Conservation (phyloP, 2,329 filamentous ascomycete species). For the Tolypocladium endophyticum region DNA sequence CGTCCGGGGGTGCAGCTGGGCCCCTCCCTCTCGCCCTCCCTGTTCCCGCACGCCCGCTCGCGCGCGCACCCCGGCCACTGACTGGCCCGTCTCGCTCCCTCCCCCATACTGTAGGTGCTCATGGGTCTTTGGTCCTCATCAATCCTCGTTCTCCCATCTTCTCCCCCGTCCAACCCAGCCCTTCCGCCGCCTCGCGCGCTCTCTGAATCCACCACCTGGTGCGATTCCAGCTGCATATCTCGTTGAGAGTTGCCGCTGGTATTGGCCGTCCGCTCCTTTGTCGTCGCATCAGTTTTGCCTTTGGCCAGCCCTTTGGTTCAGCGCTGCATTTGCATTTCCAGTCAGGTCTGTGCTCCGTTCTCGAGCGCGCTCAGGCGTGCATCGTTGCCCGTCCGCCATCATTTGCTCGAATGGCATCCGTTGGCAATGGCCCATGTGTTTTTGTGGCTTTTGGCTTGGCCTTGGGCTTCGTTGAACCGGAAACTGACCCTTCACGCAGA, state of each 20-base stretch:
- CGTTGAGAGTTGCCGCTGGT: constrained; percentile 42
- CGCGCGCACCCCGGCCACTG: background rate
- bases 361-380: constrained; percentile 4
- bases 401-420: background rate
- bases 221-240: constrained; percentile 46
- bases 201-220: constrained; percentile 25
- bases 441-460: background rate
- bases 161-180: constrained; percentile 3
- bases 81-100: constrained; percentile 1
- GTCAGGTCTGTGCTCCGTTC: constrained; percentile 7
- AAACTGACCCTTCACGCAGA: background rate
- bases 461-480: background rate
- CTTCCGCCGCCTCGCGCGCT: constrained; percentile 5
- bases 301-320: constrained; percentile 12
- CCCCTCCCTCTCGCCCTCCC: background rate
- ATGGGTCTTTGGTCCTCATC: constrained; percentile 5
- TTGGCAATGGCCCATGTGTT: background rate
- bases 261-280: constrained; percentile 50
- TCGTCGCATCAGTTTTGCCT: constrained; percentile 17
- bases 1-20: background rate
- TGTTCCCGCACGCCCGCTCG: background rate
- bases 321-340: constrained; percentile 13
- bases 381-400: background rate
- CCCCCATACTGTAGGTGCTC: background rate
- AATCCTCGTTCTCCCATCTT: constrained; percentile 3